Percentiles rank a stretch among this genome's conserved stretches.
phyloP scores from a whole-genome alignment of 2,329 filamentous ascomycete genomes.

The Nakataea oryzae region DNA sequence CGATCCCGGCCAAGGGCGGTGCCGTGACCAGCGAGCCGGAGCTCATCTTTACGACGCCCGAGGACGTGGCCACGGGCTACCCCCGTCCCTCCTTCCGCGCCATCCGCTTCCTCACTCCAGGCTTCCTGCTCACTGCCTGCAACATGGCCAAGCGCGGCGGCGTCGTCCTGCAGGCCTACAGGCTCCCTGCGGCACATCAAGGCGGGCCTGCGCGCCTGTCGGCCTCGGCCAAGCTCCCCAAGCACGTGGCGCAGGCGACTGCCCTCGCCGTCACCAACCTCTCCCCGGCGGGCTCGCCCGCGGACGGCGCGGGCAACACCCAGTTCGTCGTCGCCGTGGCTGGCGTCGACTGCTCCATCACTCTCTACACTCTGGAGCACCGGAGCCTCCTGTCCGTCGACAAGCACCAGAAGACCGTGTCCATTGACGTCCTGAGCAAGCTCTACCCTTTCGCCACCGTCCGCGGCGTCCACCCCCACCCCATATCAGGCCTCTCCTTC shows the following conservation, averaged over 20 bases:
- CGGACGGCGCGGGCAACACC: constrained; percentile 45
- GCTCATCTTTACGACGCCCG: constrained; percentile 45
- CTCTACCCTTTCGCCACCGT: constrained; percentile 41
- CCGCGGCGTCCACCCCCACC: constrained; percentile 41
- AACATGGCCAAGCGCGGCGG: constrained; percentile 51
- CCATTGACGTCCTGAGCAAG: constrained; percentile 38
- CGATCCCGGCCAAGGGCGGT: constrained; percentile 33
- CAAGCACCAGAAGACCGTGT: constrained; percentile 41
- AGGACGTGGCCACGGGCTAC: constrained; percentile 25
- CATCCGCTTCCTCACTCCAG: constrained; percentile 47
- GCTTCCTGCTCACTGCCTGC: constrained; percentile 45
- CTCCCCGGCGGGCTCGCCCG: constrained; percentile 34
- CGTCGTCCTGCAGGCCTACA: constrained; percentile 44
- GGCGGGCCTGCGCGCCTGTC: constrained; percentile 34
- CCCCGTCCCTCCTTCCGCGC: constrained; percentile 42
- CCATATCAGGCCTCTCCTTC: constrained; percentile 50
- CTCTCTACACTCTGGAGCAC: constrained; percentile 69
- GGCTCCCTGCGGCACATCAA: constrained; percentile 12
- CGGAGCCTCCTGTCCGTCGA: constrained; percentile 27
- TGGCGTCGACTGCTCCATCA: constrained; percentile 69
- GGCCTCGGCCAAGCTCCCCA: constrained; percentile 48
- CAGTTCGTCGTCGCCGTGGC: constrained; percentile 77
- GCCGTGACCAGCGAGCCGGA: constrained; percentile 30
- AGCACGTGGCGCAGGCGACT: constrained; percentile 61
- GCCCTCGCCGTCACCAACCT: constrained; percentile 69